Conservation (phyloP, 1,139 yeast genomes). For the Dujonia santamariae region DNA sequence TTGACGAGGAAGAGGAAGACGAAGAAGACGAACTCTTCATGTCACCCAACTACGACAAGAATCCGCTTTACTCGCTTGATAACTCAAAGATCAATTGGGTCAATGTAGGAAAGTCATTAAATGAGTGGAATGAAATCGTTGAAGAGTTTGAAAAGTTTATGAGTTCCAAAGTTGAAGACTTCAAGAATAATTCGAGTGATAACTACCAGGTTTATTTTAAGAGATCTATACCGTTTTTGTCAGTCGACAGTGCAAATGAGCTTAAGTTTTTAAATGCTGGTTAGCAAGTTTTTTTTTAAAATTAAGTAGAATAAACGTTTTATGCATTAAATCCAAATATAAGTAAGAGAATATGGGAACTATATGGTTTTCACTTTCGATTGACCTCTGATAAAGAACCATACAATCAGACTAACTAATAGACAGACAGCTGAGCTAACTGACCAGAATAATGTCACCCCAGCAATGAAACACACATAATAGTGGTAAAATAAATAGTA, state of each 20-base stretch:
- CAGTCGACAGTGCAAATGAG: conserved; percentile 39
- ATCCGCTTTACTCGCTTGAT: conserved; percentile 5
- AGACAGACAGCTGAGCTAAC: conserved; percentile 29
- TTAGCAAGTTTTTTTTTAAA: conserved; percentile 8
- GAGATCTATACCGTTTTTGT: conserved; percentile 38
- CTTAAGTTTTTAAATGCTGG: conserved; percentile 39
- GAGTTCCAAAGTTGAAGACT: conserved; percentile 23
- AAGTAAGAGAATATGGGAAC: background rate
- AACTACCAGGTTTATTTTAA: conserved; percentile 27
- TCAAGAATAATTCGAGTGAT: conserved; percentile 6
- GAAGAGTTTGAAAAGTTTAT: conserved; percentile 59
- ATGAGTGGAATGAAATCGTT: conserved; percentile 59
- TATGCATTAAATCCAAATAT: background rate
- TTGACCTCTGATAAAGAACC: conserved; percentile 3
- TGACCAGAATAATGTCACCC: conserved; percentile 49
- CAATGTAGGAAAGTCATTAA: conserved; percentile 59
- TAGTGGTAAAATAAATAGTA: conserved; percentile 54
- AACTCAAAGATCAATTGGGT: conserved; percentile 13
- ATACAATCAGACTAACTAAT: conserved; percentile 22
- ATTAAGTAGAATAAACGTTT: background rate
- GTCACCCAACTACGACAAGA: conserved; percentile 2
- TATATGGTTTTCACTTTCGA: background rate
- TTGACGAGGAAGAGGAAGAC: conserved; percentile 19
- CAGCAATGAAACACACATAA: conserved; percentile 43
- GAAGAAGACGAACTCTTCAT: conserved; percentile 9